phyloP scores from a whole-genome alignment of 1,284 basidiomycete species.

The Rhodotorula sp. region DNA sequence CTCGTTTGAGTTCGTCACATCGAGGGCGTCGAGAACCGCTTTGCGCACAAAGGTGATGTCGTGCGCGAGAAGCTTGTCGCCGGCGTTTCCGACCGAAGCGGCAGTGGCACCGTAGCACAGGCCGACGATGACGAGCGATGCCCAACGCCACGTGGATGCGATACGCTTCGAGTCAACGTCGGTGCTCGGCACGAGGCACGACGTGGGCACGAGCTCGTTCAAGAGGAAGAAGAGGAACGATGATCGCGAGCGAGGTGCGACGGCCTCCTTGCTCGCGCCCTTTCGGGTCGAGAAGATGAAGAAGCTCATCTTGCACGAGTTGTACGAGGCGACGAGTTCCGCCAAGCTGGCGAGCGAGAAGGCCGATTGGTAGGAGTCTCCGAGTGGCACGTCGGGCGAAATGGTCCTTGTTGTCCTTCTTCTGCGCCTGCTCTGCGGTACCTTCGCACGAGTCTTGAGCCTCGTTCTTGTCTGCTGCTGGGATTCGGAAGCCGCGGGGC shows the following conservation, averaged over 20 bases:
- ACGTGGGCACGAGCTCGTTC: constrained; percentile 46
- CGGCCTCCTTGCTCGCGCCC: constrained; percentile 56
- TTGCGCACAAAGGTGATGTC: constrained; percentile 84
- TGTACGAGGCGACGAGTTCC: constrained; percentile 90
- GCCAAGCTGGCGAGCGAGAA: constrained; percentile 90
- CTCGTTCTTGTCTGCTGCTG: constrained; percentile 7
- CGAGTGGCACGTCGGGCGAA: constrained; percentile 36
- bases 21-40: constrained; percentile 84
- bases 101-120: constrained; percentile 74
- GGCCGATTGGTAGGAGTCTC: constrained; percentile 66
- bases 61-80: constrained; percentile 50
- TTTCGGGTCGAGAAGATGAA: constrained; percentile 62
- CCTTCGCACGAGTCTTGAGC: constrained; percentile 63
- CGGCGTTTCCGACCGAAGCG: constrained; percentile 3
- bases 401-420: constrained; percentile 30
- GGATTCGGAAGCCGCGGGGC: constrained; percentile 30
- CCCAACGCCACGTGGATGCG: constrained; percentile 65
- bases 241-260: constrained; percentile 38
- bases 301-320: constrained; percentile 83
- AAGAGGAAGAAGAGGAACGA: constrained; percentile 72
- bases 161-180: constrained; percentile 36
- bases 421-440: constrained; percentile 30
- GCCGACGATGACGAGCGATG: constrained; percentile 85
- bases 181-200: constrained; percentile 9
- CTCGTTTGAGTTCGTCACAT: constrained; percentile 62